phyloP scores from a whole-genome alignment of 139 green algal genomes.

The Haematococcus lacustris region DNA sequence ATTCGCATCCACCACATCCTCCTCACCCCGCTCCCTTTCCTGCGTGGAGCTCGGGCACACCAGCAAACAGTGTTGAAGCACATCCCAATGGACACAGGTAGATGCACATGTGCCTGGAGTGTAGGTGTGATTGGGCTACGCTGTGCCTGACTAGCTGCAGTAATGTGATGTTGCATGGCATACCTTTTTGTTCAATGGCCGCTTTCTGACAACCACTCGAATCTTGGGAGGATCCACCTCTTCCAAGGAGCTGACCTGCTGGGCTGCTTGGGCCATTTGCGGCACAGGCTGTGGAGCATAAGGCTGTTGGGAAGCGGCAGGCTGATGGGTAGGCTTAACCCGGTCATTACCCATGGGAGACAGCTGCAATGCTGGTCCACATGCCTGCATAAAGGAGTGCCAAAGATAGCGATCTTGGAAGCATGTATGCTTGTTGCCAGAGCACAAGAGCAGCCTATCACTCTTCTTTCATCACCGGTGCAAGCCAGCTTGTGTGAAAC shows the following conservation, averaged over 20 bases:
- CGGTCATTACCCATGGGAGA: conserved; percentile 15
- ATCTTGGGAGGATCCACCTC: conserved; percentile 59
- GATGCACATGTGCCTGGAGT: too few relatives aligned
- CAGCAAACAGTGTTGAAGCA: too few relatives aligned
- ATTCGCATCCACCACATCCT: conserved; percentile 82
- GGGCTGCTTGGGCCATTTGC: too few relatives aligned
- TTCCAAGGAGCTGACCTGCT: too few relatives aligned
- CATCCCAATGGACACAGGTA: too few relatives aligned
- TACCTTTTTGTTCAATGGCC: conserved; percentile 89
- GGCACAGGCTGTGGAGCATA: neutral
- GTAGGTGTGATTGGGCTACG: neutral
- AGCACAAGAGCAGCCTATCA: too few relatives aligned
- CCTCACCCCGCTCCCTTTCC: conserved; percentile 71
- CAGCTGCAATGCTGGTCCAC: conserved; percentile 21
- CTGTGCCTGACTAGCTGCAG: neutral
- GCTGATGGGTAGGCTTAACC: neutral
- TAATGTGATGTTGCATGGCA: neutral
- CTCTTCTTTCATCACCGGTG: too few relatives aligned
- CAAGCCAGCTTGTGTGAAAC: too few relatives aligned
- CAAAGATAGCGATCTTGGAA: neutral
- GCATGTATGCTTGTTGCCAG: neutral
- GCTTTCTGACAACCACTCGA: conserved; percentile 87
- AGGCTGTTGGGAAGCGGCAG: neutral
- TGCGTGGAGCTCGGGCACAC: too few relatives aligned
- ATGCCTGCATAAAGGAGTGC: conserved; percentile 6